Evolutionary conservation across 2,329 filamentous ascomycete genomes (phyloP).

Genomic region (Bipolaris oryzae): DNA sequence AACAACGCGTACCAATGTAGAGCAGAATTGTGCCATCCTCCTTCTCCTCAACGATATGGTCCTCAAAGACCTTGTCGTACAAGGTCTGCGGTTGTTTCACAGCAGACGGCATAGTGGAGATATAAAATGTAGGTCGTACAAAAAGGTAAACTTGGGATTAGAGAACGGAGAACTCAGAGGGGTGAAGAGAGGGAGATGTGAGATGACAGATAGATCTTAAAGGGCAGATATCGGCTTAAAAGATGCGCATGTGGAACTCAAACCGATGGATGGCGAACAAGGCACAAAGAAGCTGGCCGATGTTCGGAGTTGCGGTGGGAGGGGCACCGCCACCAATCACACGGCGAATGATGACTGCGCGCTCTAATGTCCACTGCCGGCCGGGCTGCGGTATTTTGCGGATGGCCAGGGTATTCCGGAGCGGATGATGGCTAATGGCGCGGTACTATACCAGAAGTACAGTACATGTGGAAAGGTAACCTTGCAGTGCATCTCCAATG

Average conservation of each 20-base stretch:
- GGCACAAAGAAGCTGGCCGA: slow-evolving; percentile 36
- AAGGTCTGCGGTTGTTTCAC: slow-evolving; percentile 78
- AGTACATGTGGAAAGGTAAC: background rate
- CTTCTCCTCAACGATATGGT: slow-evolving; percentile 94
- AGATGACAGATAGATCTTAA: slow-evolving; percentile 9
- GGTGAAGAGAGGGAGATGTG: slow-evolving; percentile 1
- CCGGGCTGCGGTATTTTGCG: slow-evolving; percentile 6
- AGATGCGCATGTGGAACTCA: slow-evolving; percentile 33
- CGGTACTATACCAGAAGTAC: background rate
- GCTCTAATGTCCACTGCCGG: slow-evolving; percentile 19
- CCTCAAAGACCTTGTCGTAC: slow-evolving; percentile 96
- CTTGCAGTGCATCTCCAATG: slow-evolving; percentile 10
- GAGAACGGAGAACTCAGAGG: background rate
- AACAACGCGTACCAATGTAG: slow-evolving; percentile 78
- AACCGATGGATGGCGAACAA: slow-evolving; percentile 34
- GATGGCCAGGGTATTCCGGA: background rate
- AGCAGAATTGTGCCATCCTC: slow-evolving; percentile 89
- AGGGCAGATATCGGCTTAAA: slow-evolving; percentile 27
- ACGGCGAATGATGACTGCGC: slow-evolving; percentile 30
- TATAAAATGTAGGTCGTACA: slow-evolving; percentile 24
- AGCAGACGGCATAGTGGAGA: slow-evolving; percentile 73
- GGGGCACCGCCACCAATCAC: slow-evolving; percentile 33
- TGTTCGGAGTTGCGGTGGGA: slow-evolving; percentile 34
- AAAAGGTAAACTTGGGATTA: slow-evolving; percentile 14
- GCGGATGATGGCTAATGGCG: slow-evolving; percentile 4